These are phyloP conservation scores for Herpetomonas samuelpessoai DNA, from an alignment of 208 protist genomes.

Conservation along the genomic window DNA sequence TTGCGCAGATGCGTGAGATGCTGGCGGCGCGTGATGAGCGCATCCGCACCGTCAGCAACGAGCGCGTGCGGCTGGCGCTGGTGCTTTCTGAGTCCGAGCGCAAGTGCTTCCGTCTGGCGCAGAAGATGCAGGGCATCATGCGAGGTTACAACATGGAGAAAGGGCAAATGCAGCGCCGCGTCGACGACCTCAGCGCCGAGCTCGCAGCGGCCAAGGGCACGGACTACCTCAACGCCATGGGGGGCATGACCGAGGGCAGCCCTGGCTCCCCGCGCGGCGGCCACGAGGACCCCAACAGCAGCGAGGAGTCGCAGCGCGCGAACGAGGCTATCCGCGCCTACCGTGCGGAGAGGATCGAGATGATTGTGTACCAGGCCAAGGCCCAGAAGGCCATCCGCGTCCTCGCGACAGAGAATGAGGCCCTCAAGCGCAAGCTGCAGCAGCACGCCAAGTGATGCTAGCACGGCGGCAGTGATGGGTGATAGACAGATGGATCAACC, in stretches of 20 bases:
- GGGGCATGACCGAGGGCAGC: conserved; percentile 9
- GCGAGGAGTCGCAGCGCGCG: conserved; percentile 28
- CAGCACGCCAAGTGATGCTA: neutral
- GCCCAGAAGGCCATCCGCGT: conserved; percentile 73
- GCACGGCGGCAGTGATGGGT: neutral
- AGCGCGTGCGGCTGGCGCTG: conserved; percentile 64
- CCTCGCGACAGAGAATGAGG: conserved; percentile 63
- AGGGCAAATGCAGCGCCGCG: conserved; percentile 23
- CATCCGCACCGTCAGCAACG: conserved; percentile 45
- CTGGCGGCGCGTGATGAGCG: conserved; percentile 44
- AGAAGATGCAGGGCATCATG: conserved; percentile 58
- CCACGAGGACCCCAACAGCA: conserved; percentile 3
- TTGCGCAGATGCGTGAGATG: conserved; percentile 42
- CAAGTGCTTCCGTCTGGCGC: conserved; percentile 58
- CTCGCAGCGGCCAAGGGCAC: conserved; percentile 64
- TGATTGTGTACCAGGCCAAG: conserved; percentile 74
- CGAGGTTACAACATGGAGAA: conserved; percentile 56
- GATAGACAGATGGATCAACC: conserved; percentile 5
- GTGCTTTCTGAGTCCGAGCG: conserved; percentile 67
- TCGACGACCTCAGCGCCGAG: conserved; percentile 58
- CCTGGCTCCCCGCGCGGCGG: conserved; percentile 15
- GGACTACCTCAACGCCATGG: conserved; percentile 67
- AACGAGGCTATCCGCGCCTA: conserved; percentile 39
- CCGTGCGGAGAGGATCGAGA: conserved; percentile 53
- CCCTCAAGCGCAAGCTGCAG: conserved; percentile 16